Conservation (phyloP, 345 rosid species). For the Luvunga scandens region DNA sequence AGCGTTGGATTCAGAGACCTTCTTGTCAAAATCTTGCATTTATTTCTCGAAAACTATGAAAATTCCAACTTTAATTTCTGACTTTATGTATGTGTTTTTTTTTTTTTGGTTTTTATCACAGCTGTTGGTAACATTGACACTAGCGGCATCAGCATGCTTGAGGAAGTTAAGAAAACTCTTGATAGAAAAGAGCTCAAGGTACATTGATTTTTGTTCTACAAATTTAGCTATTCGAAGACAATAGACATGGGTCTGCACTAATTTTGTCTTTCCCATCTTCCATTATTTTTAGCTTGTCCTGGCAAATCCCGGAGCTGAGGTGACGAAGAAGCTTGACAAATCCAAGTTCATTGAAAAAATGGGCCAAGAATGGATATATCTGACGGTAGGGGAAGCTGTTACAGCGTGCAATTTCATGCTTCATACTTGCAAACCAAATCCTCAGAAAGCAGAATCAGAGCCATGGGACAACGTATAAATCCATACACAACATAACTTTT, state of each 20-base stretch:
- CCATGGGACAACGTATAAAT: constrained; percentile 38
- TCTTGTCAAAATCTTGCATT: not conserved
- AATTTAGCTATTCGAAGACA: not conserved
- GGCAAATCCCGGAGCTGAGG: constrained; percentile 91
- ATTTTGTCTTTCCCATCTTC: not conserved
- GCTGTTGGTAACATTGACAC: constrained; percentile 93
- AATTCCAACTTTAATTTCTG: not conserved
- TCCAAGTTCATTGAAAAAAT: constrained; percentile 57
- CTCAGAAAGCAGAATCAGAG: constrained; percentile 32
- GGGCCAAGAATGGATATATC: constrained; percentile 76
- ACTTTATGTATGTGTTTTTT: not conserved
- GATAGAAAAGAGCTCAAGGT: constrained; percentile 75
- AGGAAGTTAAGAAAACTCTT: constrained; percentile 52
- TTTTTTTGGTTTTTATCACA: constrained; percentile 18
- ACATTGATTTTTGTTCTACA: not conserved
- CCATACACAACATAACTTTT: not conserved
- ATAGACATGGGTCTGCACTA: not conserved
- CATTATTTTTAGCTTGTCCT: constrained; percentile 46
- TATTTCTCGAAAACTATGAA: not conserved
- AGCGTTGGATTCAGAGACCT: not conserved
- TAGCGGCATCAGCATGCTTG: constrained; percentile 97
- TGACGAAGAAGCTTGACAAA: constrained; percentile 84
- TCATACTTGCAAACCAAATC: constrained; percentile 42
- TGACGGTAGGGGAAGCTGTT: constrained; percentile 90
- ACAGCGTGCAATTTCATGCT: constrained; percentile 80